phyloP scores from a whole-genome alignment of 805 yeast species.

The Pichia cabralensis region DNA sequence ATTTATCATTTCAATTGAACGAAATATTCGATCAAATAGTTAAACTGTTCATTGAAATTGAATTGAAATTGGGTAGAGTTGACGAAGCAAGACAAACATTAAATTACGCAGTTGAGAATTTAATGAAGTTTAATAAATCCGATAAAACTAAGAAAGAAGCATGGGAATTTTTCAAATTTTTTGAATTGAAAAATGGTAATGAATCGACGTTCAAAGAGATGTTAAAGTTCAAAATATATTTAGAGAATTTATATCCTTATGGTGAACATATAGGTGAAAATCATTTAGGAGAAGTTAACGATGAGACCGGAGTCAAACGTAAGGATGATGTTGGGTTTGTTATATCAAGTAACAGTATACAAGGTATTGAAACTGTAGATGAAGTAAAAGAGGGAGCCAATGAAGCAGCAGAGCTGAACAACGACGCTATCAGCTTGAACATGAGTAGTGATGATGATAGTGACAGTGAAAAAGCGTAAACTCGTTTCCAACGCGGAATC shows the following conservation, averaged over 20 bases:
- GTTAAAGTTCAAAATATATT: constrained; percentile 47
- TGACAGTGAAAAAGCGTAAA: too few relatives aligned
- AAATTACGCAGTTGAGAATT: constrained; percentile 39
- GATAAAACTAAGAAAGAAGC: constrained; percentile 24
- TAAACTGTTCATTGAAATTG: constrained; percentile 47
- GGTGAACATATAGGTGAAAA: too few relatives aligned
- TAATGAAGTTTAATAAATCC: constrained; percentile 23
- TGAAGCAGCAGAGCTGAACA: constrained; percentile 27
- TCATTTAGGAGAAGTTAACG: too few relatives aligned
- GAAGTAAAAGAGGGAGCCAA: not conserved
- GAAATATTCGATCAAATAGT: constrained; percentile 33
- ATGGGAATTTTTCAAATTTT: constrained; percentile 67
- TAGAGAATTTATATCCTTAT: too few relatives aligned
- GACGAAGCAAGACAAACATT: constrained; percentile 55
- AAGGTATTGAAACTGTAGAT: too few relatives aligned
- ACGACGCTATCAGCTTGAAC: constrained; percentile 55
- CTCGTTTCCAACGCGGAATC: too few relatives aligned
- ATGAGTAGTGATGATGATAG: constrained; percentile 19
- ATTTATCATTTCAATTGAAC: constrained; percentile 18
- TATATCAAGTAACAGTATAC: constrained; percentile 29
- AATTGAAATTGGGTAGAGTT: constrained; percentile 40
- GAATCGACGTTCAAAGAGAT: constrained; percentile 66
- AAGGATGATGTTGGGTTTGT: constrained; percentile 39
- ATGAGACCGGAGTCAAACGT: too few relatives aligned
- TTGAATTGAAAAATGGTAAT: constrained; percentile 64